Evolutionary conservation across 306 rosid species (phyloP).

Genomic region (Lablab purpureus): DNA sequence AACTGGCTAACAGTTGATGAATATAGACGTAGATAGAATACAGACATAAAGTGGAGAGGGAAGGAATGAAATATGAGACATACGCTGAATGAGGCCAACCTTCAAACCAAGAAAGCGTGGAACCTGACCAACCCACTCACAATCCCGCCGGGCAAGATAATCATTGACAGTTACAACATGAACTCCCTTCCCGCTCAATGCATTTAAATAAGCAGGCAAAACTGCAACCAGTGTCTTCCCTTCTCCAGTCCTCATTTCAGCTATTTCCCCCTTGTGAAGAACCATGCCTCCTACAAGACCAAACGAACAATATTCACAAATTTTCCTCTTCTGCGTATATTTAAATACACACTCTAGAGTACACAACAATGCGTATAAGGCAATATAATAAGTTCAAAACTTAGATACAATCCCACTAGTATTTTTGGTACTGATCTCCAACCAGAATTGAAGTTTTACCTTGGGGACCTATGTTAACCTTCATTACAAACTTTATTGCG

Average conservation of each 20-base stretch:
- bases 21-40: constrained; percentile 29
- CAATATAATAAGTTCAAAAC: background rate
- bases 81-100: constrained; percentile 99
- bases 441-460: background rate
- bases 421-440: background rate
- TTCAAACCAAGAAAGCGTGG: constrained; percentile 98
- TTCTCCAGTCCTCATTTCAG: constrained; percentile 99
- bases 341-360: background rate
- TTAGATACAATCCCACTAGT: background rate
- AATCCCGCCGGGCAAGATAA: constrained; percentile 93
- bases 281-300: constrained; percentile 84
- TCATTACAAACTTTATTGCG: background rate
- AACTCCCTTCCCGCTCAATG: constrained; percentile 89
- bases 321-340: background rate
- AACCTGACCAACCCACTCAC: constrained; percentile 99
- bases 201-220: constrained; percentile 96
- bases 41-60: background rate
- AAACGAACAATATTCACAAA: constrained; percentile 23
- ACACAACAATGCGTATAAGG: background rate
- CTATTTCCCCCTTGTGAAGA: constrained; percentile 97
- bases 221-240: constrained; percentile 97
- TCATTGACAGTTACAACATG: constrained; percentile 97
- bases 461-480: background rate
- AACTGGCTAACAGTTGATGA: constrained; percentile 22
- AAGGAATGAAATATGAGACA: constrained; percentile 59